phyloP scores from a whole-genome alignment of 2,329 filamentous ascomycete species.

The Zalaria sp. region DNA sequence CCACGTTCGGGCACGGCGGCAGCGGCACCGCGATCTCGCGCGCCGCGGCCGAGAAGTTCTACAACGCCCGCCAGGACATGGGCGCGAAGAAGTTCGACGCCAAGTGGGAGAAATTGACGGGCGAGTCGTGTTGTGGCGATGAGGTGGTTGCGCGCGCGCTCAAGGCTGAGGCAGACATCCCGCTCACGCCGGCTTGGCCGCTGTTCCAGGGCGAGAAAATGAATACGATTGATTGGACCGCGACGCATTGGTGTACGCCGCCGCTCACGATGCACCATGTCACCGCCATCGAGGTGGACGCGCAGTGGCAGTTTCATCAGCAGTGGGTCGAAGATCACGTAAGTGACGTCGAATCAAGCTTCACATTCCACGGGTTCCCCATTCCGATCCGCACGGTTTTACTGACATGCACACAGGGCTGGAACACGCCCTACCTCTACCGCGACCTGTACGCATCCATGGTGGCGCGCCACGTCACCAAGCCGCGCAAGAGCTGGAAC shows the following conservation, averaged over 20 bases:
- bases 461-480: constrained; percentile 15
- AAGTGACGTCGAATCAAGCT: not conserved
- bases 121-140: constrained; percentile 39
- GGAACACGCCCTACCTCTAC: constrained; percentile 18
- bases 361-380: too few species aligned
- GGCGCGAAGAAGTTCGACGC: constrained; percentile 12
- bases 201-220: constrained; percentile 29
- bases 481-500: constrained; percentile 18
- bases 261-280: constrained; percentile 23
- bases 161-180: constrained; percentile 26
- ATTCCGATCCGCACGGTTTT: too few species aligned
- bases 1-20: constrained; percentile 34
- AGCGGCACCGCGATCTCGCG: constrained; percentile 32
- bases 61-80: constrained; percentile 1
- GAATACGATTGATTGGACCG: constrained; percentile 22
- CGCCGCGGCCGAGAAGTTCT: constrained; percentile 16
- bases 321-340: constrained; percentile 5
- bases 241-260: constrained; percentile 27
- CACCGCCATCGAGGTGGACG: constrained; percentile 12
- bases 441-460: constrained; percentile 19
- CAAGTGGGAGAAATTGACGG: constrained; percentile 26
- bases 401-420: constrained; percentile 10
- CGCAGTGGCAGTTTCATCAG: constrained; percentile 17
- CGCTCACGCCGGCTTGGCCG: constrained; percentile 26
- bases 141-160: constrained; percentile 36